Conservation (phyloP, 2,329 filamentous ascomycete genomes). For the Penicillium sp. region DNA sequence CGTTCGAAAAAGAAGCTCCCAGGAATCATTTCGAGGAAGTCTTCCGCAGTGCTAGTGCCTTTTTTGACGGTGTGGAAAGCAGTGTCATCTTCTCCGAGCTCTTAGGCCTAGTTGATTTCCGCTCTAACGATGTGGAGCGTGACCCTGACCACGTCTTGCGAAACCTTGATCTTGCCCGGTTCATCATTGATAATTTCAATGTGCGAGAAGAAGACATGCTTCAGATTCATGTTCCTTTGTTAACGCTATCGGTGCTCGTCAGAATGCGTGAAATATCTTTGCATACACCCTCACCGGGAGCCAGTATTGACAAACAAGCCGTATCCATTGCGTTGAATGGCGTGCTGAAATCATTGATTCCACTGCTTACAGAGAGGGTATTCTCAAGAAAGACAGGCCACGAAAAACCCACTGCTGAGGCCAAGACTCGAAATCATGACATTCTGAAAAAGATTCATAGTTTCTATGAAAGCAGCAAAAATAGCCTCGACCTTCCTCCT, state of each 20-base stretch:
- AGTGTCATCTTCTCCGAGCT: slow-evolving; percentile 88
- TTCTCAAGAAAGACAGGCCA: slow-evolving; percentile 51
- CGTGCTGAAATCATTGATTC: slow-evolving; percentile 31
- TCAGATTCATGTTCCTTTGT: slow-evolving; percentile 76
- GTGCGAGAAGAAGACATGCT: slow-evolving; percentile 96
- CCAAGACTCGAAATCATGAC: slow-evolving; percentile 32
- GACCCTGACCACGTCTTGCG: slow-evolving; percentile 54
- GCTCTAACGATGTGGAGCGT: slow-evolving; percentile 52
- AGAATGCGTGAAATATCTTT: slow-evolving; percentile 44
- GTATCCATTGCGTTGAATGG: slow-evolving; percentile 28
- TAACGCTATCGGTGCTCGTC: slow-evolving; percentile 63
- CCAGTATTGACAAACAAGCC: slow-evolving; percentile 16
- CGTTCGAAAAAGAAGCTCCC: slow-evolving; percentile 68
- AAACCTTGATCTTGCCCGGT: slow-evolving; percentile 72
- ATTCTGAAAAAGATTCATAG: slow-evolving; percentile 61
- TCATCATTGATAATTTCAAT: slow-evolving; percentile 86
- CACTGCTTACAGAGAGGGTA: slow-evolving; percentile 48
- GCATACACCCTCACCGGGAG: slow-evolving; percentile 10
- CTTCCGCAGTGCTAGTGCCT: slow-evolving; percentile 86
- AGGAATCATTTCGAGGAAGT: slow-evolving; percentile 80
- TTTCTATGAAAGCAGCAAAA: slow-evolving; percentile 71
- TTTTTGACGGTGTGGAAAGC: slow-evolving; percentile 97
- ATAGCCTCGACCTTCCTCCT: slow-evolving; percentile 63
- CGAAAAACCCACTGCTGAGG: slow-evolving; percentile 21
- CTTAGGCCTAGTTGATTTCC: slow-evolving; percentile 61